These are phyloP conservation scores for Talaromyces adpressus DNA, from an alignment of 495 filamentous ascomycete species.

Conservation along the genomic window DNA sequence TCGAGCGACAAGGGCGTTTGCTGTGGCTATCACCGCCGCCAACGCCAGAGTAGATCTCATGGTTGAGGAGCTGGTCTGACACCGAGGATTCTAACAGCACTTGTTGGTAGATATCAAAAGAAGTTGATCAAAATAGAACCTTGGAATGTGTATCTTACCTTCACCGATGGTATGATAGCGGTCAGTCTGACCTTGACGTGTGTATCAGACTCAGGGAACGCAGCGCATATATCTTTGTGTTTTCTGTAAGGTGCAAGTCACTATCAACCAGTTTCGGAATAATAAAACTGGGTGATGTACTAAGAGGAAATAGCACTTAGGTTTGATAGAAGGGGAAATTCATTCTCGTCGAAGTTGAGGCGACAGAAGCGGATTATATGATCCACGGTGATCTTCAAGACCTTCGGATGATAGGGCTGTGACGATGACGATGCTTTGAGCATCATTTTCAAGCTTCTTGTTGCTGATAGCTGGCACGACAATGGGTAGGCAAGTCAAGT, in stretches of 20 bases:
- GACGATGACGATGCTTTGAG: background rate
- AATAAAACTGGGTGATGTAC: background rate
- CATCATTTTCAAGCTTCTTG: background rate
- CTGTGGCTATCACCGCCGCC: constrained; percentile 18
- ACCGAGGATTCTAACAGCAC: background rate
- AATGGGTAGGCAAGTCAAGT: too few relatives aligned
- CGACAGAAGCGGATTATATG: background rate
- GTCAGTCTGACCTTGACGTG: background rate
- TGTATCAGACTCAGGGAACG: background rate
- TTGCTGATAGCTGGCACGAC: background rate
- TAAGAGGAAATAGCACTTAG: background rate
- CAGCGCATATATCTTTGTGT: background rate
- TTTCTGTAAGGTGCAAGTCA: background rate
- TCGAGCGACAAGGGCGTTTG: constrained; percentile 32
- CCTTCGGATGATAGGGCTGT: background rate
- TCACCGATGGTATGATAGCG: background rate
- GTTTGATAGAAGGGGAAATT: background rate
- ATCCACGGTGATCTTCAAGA: background rate
- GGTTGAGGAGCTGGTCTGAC: background rate
- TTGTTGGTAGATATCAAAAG: background rate
- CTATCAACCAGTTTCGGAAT: background rate
- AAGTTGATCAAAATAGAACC: background rate
- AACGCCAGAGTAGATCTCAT: constrained; percentile 11
- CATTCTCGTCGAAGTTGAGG: background rate
- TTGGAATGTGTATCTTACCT: background rate